These are phyloP conservation scores for Piromyces sp. DNA, from an alignment of 192 early-diverging fungal species.

Conservation along the genomic window DNA sequence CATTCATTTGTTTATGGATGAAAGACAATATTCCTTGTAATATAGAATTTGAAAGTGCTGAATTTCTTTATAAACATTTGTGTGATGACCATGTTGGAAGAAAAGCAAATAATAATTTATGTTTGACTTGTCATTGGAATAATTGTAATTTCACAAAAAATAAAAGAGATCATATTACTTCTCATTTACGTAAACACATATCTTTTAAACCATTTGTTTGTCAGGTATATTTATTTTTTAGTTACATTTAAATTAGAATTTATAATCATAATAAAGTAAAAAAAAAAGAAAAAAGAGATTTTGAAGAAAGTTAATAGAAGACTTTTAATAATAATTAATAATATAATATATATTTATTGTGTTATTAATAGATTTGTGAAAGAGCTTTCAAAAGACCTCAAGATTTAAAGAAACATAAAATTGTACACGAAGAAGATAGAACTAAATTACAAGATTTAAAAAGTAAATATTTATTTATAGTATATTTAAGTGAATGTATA, in stretches of 20 bases:
- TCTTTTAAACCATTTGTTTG: slow-evolving; percentile 80
- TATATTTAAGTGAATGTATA: no score
- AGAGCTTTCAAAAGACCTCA: slow-evolving; percentile 89
- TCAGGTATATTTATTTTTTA: slow-evolving; percentile 15
- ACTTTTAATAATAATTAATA: no score
- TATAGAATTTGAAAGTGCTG: neutral
- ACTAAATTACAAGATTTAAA: neutral
- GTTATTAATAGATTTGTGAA: slow-evolving; percentile 33
- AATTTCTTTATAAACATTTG: slow-evolving; percentile 64
- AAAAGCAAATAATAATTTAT: slow-evolving; percentile 71
- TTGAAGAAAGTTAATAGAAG: no score
- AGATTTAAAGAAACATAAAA: slow-evolving; percentile 88
- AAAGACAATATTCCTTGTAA: neutral
- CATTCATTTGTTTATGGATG: neutral
- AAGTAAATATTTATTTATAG: neutral
- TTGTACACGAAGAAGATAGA: slow-evolving; percentile 41
- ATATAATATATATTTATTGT: no score
- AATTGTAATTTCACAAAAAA: slow-evolving; percentile 45
- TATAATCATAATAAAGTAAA: no score
- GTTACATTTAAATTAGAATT: no score
- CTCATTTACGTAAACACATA: slow-evolving; percentile 85
- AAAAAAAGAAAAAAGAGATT: no score
- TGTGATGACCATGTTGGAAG: slow-evolving; percentile 79
- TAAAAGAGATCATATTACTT: slow-evolving; percentile 93
- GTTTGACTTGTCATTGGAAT: slow-evolving; percentile 76